Base-by-base conservation (phyloP, 306 rosid genomes). In the Lathyrus aphaca region DNA sequence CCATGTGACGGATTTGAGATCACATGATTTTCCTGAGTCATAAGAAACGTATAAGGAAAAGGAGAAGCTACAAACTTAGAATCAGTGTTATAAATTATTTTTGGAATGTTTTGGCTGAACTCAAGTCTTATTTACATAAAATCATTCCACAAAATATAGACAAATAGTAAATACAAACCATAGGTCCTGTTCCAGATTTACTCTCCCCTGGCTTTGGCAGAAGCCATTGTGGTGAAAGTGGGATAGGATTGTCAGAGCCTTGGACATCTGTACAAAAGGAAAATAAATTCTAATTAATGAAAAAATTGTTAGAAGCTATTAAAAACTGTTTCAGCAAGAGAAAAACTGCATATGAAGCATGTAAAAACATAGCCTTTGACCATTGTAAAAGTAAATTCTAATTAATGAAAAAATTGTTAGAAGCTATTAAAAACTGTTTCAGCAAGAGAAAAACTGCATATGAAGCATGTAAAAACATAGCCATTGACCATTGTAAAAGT, bases 201-300 rank as follows among this genome's bases (percentile, higher is more conserved):
- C 80, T 84, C 82, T 89, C 98, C 82, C 85, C 98, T 0, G 85
- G 86, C 86, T 86, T 92, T 38, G 96, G 88, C 80, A 84, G 92
- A 82, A 92, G 98, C 96, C 96, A 92, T 48, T 92, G 96, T 9
- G 98, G 98, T 49, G 98, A 92, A 30, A 92, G 96, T 5, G 98
- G 96, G 73, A 89, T 87, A 9, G 86, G 74, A 86, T 79, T 87
- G 77, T 89, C 95, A 77, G 86, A 78, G 66, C 84, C 96, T 71
- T 69, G 92, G 67, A 77, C 82, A 82, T 86, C 95, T 92, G 88
- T 80, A 82, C 23, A 74, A 55, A 81, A 54, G n/a, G 60, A 27
- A 77, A 5, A 56, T 8, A 17, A 71, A 29, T 56, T 46, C 46
- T 10, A 59, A 10, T 49, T 27, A 37, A 35, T 17, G 23, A 12